Conservation (phyloP, 768 basidiomycete genomes). For the Leccinum pellstonianum region DNA sequence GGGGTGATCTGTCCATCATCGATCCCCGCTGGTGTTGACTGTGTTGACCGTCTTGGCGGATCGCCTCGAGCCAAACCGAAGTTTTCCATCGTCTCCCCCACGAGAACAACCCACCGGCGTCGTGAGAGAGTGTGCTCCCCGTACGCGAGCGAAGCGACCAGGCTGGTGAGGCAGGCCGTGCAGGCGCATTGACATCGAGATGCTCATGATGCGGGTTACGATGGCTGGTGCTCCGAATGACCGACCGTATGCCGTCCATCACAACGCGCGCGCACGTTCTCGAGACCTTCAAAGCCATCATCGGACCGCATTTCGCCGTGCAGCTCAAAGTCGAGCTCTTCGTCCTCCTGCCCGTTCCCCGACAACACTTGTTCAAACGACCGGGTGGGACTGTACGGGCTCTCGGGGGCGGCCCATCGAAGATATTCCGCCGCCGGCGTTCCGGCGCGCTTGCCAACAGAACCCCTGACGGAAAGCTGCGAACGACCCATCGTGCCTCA, state of each 20-base stretch:
- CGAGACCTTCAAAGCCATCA: constrained; percentile 85
- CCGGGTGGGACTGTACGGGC: constrained; percentile 59
- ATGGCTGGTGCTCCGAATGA: constrained; percentile 28
- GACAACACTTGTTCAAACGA: constrained; percentile 58
- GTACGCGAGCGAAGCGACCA: constrained; percentile 85
- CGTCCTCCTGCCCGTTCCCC: constrained; percentile 43
- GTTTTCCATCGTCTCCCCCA: constrained; percentile 63
- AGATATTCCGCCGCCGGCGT: constrained; percentile 93
- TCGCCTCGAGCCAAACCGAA: constrained; percentile 74
- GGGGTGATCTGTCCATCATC: constrained; percentile 18
- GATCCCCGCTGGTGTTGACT: constrained; percentile 20
- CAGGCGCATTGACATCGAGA: constrained; percentile 47
- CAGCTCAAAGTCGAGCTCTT: constrained; percentile 80
- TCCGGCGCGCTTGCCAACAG: constrained; percentile 80
- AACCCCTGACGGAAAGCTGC: constrained; percentile 68
- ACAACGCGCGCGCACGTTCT: constrained; percentile 93
- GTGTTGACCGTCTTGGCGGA: constrained; percentile 42
- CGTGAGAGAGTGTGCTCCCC: constrained; percentile 71
- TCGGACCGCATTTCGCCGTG: constrained; percentile 72
- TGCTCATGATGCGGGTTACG: constrained; percentile 52
- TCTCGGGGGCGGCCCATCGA: constrained; percentile 72
- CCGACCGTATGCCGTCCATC: constrained; percentile 87
- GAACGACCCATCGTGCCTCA: constrained; percentile 77
- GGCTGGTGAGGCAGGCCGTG: constrained; percentile 73
- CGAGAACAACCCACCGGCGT: constrained; percentile 67